Conservation (phyloP, 1,284 basidiomycete species). For the Pascua sp. region DNA sequence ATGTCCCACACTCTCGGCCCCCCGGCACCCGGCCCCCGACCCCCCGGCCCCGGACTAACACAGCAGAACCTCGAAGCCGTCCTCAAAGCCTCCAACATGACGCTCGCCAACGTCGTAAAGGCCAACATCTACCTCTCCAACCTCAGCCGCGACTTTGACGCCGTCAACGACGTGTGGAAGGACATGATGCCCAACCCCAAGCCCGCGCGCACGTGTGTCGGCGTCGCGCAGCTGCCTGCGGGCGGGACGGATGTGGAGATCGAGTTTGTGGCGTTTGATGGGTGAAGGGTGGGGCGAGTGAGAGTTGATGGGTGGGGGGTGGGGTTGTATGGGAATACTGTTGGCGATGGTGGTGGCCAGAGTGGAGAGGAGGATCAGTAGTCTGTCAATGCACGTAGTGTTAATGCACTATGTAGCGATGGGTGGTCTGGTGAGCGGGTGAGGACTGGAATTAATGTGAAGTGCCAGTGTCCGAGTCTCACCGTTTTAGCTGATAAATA, state of each 20-base stretch:
- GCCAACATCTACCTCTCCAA: conserved; percentile 44
- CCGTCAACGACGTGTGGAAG: conserved; percentile 44
- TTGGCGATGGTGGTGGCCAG: too few relatives aligned
- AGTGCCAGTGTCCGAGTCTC: too few relatives aligned
- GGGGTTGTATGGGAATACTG: too few relatives aligned
- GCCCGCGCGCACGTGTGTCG: conserved; percentile 65
- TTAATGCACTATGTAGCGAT: too few relatives aligned
- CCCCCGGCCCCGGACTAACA: neutral
- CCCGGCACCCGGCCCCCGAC: too few relatives aligned
- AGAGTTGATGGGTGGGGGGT: too few relatives aligned
- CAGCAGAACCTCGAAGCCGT: conserved; percentile 39
- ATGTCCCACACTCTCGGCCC: too few relatives aligned
- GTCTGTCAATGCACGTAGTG: too few relatives aligned
- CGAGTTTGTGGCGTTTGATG: conserved; percentile 54
- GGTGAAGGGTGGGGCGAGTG: neutral
- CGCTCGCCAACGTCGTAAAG: conserved; percentile 38
- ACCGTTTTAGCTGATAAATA: too few relatives aligned
- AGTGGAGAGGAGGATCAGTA: too few relatives aligned
- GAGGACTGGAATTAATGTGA: too few relatives aligned
- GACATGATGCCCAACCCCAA: conserved; percentile 50
- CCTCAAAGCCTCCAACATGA: conserved; percentile 34
- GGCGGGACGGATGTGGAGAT: conserved; percentile 62
- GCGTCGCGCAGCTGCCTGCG: conserved; percentile 60
- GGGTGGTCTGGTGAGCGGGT: too few relatives aligned
- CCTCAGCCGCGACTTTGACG: conserved; percentile 36